These are phyloP conservation scores for Botrytis fragariae DNA, from an alignment of 2,329 filamentous ascomycete species.

Conservation along the genomic window DNA sequence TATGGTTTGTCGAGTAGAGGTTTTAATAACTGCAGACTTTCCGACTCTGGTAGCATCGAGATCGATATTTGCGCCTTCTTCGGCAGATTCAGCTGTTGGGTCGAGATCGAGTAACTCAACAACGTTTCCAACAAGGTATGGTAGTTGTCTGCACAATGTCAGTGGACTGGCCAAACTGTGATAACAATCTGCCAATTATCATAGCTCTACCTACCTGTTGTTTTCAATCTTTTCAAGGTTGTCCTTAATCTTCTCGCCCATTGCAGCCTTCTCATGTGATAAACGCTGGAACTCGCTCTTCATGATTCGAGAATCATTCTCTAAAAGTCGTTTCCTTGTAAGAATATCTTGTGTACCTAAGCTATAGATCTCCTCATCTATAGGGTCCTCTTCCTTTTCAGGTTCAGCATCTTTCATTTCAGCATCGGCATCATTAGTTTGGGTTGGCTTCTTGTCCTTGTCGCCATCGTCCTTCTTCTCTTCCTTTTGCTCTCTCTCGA, in stretches of 20 bases:
- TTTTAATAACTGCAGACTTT: conserved; percentile 99
- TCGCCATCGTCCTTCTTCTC: conserved; percentile 56
- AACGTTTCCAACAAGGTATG: conserved; percentile 97
- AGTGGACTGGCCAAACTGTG: conserved; percentile 18
- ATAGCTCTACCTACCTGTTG: conserved; percentile 68
- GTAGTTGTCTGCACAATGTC: conserved; percentile 69
- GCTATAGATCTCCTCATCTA: conserved; percentile 90
- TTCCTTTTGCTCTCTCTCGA: conserved; percentile 68
- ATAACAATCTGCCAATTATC: background rate
- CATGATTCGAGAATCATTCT: conserved; percentile 99
- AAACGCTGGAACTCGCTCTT: conserved; percentile 93
- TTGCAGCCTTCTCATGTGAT: conserved; percentile 90
- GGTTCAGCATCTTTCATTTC: conserved; percentile 87
- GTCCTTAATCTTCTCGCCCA: conserved; percentile 99
- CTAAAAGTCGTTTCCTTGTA: conserved; percentile 84
- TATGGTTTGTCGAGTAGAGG: conserved; percentile 96
- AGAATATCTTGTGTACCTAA: conserved; percentile 93
- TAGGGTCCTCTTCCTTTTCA: conserved; percentile 71
- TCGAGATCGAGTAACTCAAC: conserved; percentile 96
- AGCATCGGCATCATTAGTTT: conserved; percentile 64
- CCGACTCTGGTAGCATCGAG: conserved; percentile 93
- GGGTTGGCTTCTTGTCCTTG: conserved; percentile 53
- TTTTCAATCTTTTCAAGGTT: conserved; percentile 99
- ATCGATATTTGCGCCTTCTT: conserved; percentile 98
- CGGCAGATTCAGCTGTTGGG: conserved; percentile 89